Conservation (phyloP, 2,329 filamentous ascomycete genomes). For the Lasiodiplodia theobromae region DNA sequence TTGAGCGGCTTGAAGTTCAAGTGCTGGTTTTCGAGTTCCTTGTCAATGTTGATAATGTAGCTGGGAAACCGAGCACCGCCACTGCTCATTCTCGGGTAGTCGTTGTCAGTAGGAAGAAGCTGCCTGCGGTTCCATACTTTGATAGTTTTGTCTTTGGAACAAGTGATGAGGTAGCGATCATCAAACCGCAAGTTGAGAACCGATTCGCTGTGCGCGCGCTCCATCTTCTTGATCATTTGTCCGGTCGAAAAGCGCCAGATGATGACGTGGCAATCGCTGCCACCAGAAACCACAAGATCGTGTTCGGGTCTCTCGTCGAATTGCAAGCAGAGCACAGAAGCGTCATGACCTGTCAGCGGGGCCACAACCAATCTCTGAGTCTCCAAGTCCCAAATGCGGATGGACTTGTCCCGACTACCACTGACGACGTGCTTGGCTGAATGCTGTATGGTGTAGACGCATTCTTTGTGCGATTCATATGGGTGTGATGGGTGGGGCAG, state of each 20-base stretch:
- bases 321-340: conserved; percentile 92
- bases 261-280: conserved; percentile 89
- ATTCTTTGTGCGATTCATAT: conserved; percentile 86
- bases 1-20: conserved; percentile 63
- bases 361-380: conserved; percentile 77
- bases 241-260: conserved; percentile 95
- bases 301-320: conserved; percentile 89
- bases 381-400: conserved; percentile 89
- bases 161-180: conserved; percentile 88
- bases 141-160: conserved; percentile 96
- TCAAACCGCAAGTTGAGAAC: conserved; percentile 95
- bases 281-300: conserved; percentile 93
- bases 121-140: conserved; percentile 87
- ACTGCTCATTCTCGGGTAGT: conserved; percentile 44
- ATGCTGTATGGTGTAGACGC: conserved; percentile 94
- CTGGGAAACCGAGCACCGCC: conserved; percentile 57
- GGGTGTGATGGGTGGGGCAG: conserved; percentile 83
- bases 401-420: conserved; percentile 85
- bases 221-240: conserved; percentile 76
- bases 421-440: conserved; percentile 86
- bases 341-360: conserved; percentile 78
- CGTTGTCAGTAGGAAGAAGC: conserved; percentile 48
- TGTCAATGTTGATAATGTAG: conserved; percentile 61
- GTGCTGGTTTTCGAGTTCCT: conserved; percentile 44
- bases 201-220: conserved; percentile 82